Base-by-base conservation (phyloP, 495 filamentous ascomycete species). In the Xylaria scruposa region DNA sequence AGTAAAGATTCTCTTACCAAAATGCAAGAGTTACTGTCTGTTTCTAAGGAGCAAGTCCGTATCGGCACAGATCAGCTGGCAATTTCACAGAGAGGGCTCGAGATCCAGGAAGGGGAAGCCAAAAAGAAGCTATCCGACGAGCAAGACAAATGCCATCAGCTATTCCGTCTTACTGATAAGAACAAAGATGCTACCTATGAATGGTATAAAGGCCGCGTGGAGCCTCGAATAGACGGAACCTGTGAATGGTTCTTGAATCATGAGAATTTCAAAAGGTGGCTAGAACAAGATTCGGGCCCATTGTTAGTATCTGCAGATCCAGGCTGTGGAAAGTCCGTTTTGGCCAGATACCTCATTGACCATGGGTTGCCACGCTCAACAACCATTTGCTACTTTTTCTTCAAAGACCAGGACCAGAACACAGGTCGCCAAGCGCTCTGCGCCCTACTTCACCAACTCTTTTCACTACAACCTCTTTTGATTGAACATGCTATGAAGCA, bases 281-380 rank as follows among this genome's bases (percentile, higher is more conserved):
- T 72, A 29, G 42, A 75, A 46, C 60, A 69, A 71, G 70, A 31
- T 13, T 13, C 76, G 73, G 2, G 69, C 40, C n/a, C 62, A 74
- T 80, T 90, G 7, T 86, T 84, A 81, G 81, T 88, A 12, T 86
- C 86, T 15, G 86, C 87, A 33, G 82, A 88, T 63, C 86, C 87
- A 7, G 86, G 87, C 7, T 88, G 85, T 73, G 87, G 88, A 8
- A 90, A 89, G 73, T 87, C 87, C 4, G 87, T 87, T 8, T 67
- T 88, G 38, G 76, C 84, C 7, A 85, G 77, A 66, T 79, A 81
- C 40, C 72, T 90, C 1, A 68, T 86, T 3, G 83, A 90, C 59
- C 38, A 78, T 9, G 71, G 78, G 2, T 62, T 82, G 4, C 72
- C 72, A 0, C 47, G 66, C 36, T 49, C 60, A 4, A 63, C 72